These are phyloP conservation scores for Byssothecium circinans DNA, from an alignment of 2,329 filamentous ascomycete species.

Conservation along the genomic window DNA sequence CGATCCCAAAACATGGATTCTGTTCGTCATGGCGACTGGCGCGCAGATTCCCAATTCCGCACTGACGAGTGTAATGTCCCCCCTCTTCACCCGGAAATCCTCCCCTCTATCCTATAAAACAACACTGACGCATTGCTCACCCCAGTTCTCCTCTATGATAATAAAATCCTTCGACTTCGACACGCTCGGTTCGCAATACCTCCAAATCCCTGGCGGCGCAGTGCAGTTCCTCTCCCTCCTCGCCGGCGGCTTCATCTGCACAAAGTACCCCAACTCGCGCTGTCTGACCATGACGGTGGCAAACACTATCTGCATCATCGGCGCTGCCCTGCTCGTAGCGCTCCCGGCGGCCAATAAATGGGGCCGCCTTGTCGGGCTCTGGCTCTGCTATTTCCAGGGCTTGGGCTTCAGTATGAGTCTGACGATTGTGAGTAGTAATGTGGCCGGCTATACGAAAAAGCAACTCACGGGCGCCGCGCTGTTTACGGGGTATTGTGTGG, in stretches of 20 bases:
- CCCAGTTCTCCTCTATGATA: constrained; percentile 54
- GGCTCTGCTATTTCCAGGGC: constrained; percentile 60
- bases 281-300: constrained; percentile 60
- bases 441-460: constrained; percentile 60
- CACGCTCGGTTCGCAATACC: constrained; percentile 75
- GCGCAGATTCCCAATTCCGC: constrained; percentile 61
- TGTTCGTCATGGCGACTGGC: constrained; percentile 46
- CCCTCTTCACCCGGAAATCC: too few relatives aligned
- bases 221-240: constrained; percentile 60
- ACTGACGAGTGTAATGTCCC: constrained; percentile 49
- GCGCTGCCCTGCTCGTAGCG: constrained; percentile 55
- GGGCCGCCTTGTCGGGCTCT: constrained; percentile 59
- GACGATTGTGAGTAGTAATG: constrained; percentile 57
- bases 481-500: constrained; percentile 58
- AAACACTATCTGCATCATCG: constrained; percentile 59
- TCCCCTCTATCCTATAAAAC: too few relatives aligned
- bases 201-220: constrained; percentile 63
- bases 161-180: constrained; percentile 78
- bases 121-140: too few relatives aligned
- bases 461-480: constrained; percentile 54
- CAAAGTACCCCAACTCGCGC: constrained; percentile 54
- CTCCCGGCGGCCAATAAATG: constrained; percentile 56
- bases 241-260: constrained; percentile 48
- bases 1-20: constrained; percentile 63
- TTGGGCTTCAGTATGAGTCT: constrained; percentile 57